Percentiles rank a stretch among this genome's conserved stretches.
Evolutionary conservation across 1,284 basidiomycete genomes (phyloP).

Genomic region (Heterobasidion occidentale): DNA sequence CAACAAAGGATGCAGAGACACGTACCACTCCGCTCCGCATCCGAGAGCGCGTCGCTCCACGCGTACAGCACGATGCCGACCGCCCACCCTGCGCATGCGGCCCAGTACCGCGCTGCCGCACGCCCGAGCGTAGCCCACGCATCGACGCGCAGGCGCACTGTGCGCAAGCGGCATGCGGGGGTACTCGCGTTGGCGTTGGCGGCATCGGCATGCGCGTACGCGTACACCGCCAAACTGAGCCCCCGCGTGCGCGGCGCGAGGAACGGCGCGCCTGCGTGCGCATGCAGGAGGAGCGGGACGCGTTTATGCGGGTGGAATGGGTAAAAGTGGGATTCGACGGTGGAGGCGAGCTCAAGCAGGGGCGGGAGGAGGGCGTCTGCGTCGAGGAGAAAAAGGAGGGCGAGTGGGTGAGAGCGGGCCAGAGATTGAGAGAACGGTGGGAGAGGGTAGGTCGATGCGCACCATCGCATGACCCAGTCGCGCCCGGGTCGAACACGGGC

Average conservation of each 20-base stretch:
- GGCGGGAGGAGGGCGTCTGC: conserved; percentile 45
- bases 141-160: conserved; percentile 50
- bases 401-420: conserved; percentile 1
- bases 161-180: conserved; percentile 19
- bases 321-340: conserved; percentile 67
- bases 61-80: conserved; percentile 50
- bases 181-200: conserved; percentile 21
- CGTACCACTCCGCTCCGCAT: too few species aligned
- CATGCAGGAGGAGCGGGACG: conserved; percentile 51
- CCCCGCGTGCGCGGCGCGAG: conserved; percentile 29
- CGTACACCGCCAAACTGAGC: conserved; percentile 49
- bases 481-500: conserved; percentile 11
- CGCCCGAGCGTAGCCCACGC: conserved; percentile 65
- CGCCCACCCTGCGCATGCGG: conserved; percentile 62
- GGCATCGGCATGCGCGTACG: conserved; percentile 19
- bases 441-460: background rate
- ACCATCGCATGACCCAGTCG: conserved; percentile 17
- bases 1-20: too few species aligned
- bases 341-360: conserved; percentile 48
- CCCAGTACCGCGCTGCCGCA: conserved; percentile 65
- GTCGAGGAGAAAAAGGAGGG: background rate
- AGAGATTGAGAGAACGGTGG: background rate
- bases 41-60: too few species aligned
- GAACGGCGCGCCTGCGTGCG: conserved; percentile 67
- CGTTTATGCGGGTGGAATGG: conserved; percentile 25